Base-by-base conservation (phyloP, 371 early-diverging fungal species). In the Mortierella sp. region DNA sequence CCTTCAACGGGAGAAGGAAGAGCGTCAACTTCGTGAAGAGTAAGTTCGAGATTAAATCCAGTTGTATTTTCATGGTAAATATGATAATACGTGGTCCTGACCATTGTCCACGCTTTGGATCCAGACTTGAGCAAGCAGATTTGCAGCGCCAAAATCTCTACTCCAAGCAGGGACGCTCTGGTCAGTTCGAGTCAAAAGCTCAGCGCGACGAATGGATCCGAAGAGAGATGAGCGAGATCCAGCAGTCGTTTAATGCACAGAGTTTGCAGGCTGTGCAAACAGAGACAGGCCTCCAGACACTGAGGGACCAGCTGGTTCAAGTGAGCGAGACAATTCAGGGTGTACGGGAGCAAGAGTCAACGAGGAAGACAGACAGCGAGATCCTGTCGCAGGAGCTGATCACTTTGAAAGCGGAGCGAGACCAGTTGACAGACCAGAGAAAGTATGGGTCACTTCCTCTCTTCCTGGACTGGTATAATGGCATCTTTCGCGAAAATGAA, bases 111-210 rank as follows among this genome's bases (percentile, higher is more conserved):
- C 21, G 11, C n/a, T 54, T 31, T 19, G 8, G 27, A 49, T n/a
- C 41, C 23, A 87, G 84, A 19, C 60, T 86, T 12, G 82, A 78
- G 30, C 59, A 69, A 27, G 47, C 64, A 19, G 83, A 91, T 41
- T 57, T 83, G 23, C 78, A 86, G 43, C 78, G 89, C 71, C 84
- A 86, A 53, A 73, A 78, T 12, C 86, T 97, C 7, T 85, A 90
- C 70, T 87, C 92, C 28, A 96, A 94, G 70, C 95, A 95, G 71
- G 95, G 94, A 5, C 89, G 97, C 17, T 82, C 89, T 6, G 82
- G 88, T 4, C 92, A 92, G 65, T 97, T 96, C 72, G 28, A 64
- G 11, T 89, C 73, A 63, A 85, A 89, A 54, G 71, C 60, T 0
- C 92, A 93, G 39, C 91, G 97, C 37, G 95, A 96, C 65, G 61